These are phyloP conservation scores for Neurospora sp. DNA, from an alignment of 495 filamentous ascomycete species.

Conservation along the genomic window DNA sequence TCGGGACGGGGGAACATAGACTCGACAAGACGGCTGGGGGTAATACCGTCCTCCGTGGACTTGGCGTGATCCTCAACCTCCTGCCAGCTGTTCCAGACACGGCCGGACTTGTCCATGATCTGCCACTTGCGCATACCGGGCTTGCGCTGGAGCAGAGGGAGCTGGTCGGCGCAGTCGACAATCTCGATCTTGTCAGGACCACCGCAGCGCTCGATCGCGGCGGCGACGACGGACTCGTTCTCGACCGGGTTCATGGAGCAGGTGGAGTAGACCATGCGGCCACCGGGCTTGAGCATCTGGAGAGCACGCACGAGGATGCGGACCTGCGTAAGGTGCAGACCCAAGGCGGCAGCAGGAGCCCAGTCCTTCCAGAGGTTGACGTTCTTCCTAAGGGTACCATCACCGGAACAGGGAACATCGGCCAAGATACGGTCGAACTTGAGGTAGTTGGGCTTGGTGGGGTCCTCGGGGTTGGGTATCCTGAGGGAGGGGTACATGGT, in stretches of 20 bases:
- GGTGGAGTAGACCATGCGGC: constrained; percentile 90
- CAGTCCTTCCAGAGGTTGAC: constrained; percentile 88
- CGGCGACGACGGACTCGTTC: constrained; percentile 81
- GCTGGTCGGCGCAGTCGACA: constrained; percentile 65
- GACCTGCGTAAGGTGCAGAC: constrained; percentile 72
- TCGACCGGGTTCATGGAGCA: constrained; percentile 97
- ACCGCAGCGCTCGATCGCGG: constrained; percentile 83
- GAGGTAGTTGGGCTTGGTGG: constrained; percentile 57
- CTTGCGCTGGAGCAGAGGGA: constrained; percentile 65
- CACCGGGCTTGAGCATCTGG: constrained; percentile 93
- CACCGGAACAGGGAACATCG: constrained; percentile 93
- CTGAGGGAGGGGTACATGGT: constrained; percentile 89
- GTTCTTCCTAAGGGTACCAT: constrained; percentile 90
- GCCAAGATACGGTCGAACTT: constrained; percentile 96
- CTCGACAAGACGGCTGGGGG: constrained; percentile 51
- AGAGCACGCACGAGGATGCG: constrained; percentile 86
- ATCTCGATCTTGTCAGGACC: constrained; percentile 72
- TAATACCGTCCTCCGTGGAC: constrained; percentile 43
- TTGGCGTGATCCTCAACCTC: constrained; percentile 59
- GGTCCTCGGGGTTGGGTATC: constrained; percentile 47
- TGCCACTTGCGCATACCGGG: constrained; percentile 70
- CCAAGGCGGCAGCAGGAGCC: constrained; percentile 72
- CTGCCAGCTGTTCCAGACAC: constrained; percentile 65
- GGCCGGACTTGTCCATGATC: constrained; percentile 74
- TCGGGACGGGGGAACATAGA: constrained; percentile 71